Evolutionary conservation across 2,329 filamentous ascomycete species (phyloP).

Genomic region (Ascochyta lentis): DNA sequence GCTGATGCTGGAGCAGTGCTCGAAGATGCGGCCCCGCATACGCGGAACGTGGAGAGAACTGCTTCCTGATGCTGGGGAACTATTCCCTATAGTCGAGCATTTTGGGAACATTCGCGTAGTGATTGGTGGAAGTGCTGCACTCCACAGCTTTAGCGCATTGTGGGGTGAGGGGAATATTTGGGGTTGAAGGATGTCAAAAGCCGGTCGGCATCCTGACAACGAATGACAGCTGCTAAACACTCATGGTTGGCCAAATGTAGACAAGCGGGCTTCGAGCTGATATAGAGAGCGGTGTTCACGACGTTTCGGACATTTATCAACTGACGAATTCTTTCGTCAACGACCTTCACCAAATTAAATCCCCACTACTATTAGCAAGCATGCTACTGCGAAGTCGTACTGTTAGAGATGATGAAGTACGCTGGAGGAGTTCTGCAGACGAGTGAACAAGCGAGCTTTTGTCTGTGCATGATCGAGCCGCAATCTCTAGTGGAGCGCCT

Average conservation of each 20-base stretch:
- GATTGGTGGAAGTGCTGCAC: background rate
- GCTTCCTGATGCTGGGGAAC: background rate
- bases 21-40: slow-evolving; percentile 3
- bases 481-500: background rate
- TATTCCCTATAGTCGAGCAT: background rate
- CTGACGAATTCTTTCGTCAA: background rate
- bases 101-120: background rate
- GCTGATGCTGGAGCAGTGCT: background rate
- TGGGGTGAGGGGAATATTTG: slow-evolving; percentile 6
- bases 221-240: background rate
- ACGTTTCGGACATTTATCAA: background rate
- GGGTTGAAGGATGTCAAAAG: background rate
- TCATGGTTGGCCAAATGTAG: background rate
- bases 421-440: too few relatives aligned
- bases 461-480: background rate
- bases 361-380: too few relatives aligned
- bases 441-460: background rate
- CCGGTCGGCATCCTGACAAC: background rate
- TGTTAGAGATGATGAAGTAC: too few relatives aligned
- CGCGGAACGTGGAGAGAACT: slow-evolving; percentile 8
- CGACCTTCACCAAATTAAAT: background rate
- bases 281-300: background rate
- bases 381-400: too few relatives aligned
- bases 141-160: background rate
- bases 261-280: slow-evolving; percentile 1